Evolutionary conservation across 2,329 filamentous ascomycete genomes (phyloP).

Genomic region (Salinomyces thailandicus): DNA sequence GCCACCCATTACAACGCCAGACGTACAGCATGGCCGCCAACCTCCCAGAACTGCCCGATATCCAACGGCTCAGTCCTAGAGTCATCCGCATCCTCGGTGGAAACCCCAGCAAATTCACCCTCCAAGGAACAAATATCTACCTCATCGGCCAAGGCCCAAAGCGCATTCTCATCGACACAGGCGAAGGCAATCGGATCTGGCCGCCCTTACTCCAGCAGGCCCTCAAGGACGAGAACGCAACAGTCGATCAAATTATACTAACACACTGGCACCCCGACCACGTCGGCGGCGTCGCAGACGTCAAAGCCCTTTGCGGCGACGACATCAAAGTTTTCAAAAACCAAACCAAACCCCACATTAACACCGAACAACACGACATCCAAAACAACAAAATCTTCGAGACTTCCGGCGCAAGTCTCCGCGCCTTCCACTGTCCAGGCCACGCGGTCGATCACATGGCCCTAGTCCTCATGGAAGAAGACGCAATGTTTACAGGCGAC

Average conservation of each 20-base stretch:
- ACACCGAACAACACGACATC: too few species aligned
- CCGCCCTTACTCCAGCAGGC: conserved; percentile 52
- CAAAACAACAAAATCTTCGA: too few species aligned
- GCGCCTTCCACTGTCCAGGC: conserved; percentile 58
- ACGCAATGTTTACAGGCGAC: conserved; percentile 80
- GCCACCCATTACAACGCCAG: too few species aligned
- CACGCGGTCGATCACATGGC: conserved; percentile 77
- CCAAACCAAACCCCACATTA: too few species aligned
- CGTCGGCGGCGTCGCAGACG: conserved; percentile 60
- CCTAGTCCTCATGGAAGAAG: conserved; percentile 64
- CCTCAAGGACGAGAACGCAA: conserved; percentile 57
- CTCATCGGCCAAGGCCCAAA: conserved; percentile 64
- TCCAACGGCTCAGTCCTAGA: conserved; percentile 65
- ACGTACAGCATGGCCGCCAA: too few species aligned
- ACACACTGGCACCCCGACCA: conserved; percentile 95
- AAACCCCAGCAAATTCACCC: conserved; percentile 73
- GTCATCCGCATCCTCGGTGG: conserved; percentile 79
- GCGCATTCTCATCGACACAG: conserved; percentile 82
- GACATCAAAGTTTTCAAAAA: conserved; percentile 17
- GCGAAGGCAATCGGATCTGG: conserved; percentile 71
- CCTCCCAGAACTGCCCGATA: conserved; percentile 56
- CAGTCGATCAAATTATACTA: conserved; percentile 59
- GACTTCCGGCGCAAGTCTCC: too few species aligned
- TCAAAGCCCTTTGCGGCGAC: conserved; percentile 45
- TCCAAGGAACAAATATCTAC: conserved; percentile 90